Evolutionary conservation across 192 early-diverging fungal species (phyloP), one percentile per base, ranked within the genome.

Genomic region (Rhizoclosmatium globosum): DNA sequence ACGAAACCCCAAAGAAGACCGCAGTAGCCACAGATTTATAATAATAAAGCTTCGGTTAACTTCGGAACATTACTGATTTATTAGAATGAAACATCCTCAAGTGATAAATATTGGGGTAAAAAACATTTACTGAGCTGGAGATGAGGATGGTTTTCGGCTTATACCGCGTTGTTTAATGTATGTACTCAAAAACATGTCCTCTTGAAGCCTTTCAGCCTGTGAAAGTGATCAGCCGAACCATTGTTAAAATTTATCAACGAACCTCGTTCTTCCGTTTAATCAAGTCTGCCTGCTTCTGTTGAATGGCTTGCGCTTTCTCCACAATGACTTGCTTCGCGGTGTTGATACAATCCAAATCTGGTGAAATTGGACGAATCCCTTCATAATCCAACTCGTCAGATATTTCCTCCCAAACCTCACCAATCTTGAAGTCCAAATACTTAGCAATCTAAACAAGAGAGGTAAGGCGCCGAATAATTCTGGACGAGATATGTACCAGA

Each of bases 321-420:
- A 80, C 59, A 0, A 80, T 77, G 15, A 80, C 78, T 81, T 94
- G 94, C 85, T 96, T 96, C 0, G 95, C 95, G 73, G 93, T 93
- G 84, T 44, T 64, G 9, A 87, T 71, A 72, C 83, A 87, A 17
- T 82, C 69, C 43, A 82, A 38, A 74, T 88, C 87, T 2, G 87
- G 87, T 4, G 85, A 76, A 44, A 87, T 82, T 38, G 87, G 87
- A 13, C 85, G 74, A 23, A 87, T 84, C 2, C 83, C 83, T 74
- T 87, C 85, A 59, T 69, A 56, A 38, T 87, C 77, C 60, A 88
- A 47, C 65, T 88, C 87, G 43, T 79, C 71, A 19, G 79, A 66
- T 41, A 88, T 88, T 74, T 88, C 87, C 39, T 79, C 68, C 87
- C 87, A 88, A 3, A 88, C 84, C 70, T 87, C 82, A 3, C 87